A percentile compares a stretch with the other conserved stretches of the same genome.
phyloP scores from a whole-genome alignment of 2,329 filamentous ascomycete species.

The Rhynchosporium secalis region DNA sequence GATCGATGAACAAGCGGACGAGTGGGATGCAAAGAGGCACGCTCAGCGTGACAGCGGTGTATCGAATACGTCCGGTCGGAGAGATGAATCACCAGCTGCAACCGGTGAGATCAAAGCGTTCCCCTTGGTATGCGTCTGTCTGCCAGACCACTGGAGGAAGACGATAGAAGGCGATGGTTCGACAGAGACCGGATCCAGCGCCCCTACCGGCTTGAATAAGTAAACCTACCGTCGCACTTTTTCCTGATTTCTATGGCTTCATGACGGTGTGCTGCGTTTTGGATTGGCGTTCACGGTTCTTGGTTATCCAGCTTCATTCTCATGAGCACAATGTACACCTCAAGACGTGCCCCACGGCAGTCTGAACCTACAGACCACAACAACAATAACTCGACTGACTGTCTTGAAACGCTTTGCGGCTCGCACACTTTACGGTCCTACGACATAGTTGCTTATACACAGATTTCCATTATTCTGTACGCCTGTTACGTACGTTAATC shows the following conservation, averaged over 20 bases:
- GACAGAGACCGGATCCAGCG: constrained; percentile 60
- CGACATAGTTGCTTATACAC: constrained; percentile 1
- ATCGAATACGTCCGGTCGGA: constrained; percentile 71
- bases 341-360: background rate
- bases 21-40: constrained; percentile 78
- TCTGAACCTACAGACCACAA: background rate
- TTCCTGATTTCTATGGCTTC: constrained; percentile 34
- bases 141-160: constrained; percentile 94
- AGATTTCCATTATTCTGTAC: constrained; percentile 23
- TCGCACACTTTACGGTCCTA: background rate
- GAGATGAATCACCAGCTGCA: constrained; percentile 65
- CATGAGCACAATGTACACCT: constrained; percentile 13
- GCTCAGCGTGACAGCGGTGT: constrained; percentile 90
- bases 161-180: constrained; percentile 89
- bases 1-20: constrained; percentile 78
- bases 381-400: background rate
- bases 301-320: constrained; percentile 11
- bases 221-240: constrained; percentile 19
- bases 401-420: background rate
- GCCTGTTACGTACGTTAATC: constrained; percentile 32
- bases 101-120: constrained; percentile 93
- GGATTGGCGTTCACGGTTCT: constrained; percentile 31
- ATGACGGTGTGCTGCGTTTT: constrained; percentile 35
- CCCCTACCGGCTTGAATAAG: constrained; percentile 27
- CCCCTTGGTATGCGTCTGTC: constrained; percentile 91